Conservation (phyloP, 179 eudicot species). For the Nepenthes alata region DNA sequence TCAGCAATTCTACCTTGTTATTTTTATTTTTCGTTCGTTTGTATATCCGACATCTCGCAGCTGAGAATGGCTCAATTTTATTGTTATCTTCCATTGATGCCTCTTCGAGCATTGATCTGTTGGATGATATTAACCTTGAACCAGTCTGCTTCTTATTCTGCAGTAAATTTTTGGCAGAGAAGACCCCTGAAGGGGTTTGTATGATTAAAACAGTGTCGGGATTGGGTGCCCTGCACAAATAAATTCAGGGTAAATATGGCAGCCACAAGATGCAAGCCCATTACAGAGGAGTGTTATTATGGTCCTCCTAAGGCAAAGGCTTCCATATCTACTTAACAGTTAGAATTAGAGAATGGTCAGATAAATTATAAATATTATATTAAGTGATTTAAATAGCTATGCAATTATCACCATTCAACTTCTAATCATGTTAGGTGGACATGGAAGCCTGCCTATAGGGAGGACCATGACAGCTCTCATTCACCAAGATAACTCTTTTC, state of each 20-base stretch:
- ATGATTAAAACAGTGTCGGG: slow-evolving; percentile 86
- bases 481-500: too few species aligned
- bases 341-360: too few species aligned
- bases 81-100: slow-evolving; percentile 24
- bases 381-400: too few species aligned
- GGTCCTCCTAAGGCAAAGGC: too few species aligned
- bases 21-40: slow-evolving; percentile 39
- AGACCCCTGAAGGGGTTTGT: slow-evolving; percentile 74
- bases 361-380: too few species aligned
- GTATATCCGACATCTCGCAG: slow-evolving; percentile 81
- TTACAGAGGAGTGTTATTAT: too few species aligned
- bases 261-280: not conserved
- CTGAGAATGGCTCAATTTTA: slow-evolving; percentile 66
- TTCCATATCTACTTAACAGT: too few species aligned
- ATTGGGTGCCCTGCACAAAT: slow-evolving; percentile 77
- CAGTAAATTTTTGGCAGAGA: slow-evolving; percentile 74
- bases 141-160: slow-evolving; percentile 54
- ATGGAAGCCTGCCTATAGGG: too few species aligned
- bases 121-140: slow-evolving; percentile 75
- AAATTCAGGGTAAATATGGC: slow-evolving; percentile 4
- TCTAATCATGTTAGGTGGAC: too few species aligned
- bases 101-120: slow-evolving; percentile 48
- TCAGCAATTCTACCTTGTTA: slow-evolving; percentile 18
- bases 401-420: too few species aligned
- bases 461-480: not conserved